Evolutionary conservation across 768 basidiomycete species (phyloP).

Genomic region (Suillus sp.): DNA sequence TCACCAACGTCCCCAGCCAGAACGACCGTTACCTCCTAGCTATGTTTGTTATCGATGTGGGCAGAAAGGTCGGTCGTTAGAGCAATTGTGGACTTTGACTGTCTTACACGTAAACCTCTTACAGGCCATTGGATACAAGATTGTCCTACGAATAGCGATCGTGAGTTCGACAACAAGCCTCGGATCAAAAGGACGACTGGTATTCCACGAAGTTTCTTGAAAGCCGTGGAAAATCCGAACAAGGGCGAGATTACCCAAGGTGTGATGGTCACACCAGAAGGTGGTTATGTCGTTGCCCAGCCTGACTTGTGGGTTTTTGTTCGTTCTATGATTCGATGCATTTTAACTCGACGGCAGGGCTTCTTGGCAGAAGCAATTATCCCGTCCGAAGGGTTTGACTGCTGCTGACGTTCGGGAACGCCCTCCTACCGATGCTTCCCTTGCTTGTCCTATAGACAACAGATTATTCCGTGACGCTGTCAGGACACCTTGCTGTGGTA

Average conservation of each 20-base stretch:
- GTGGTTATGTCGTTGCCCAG: constrained; percentile 95
- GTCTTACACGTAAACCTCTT: constrained; percentile 13
- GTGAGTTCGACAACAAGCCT: constrained; percentile 91
- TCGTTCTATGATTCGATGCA: not conserved
- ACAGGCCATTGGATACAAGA: constrained; percentile 99
- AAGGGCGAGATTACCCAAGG: constrained; percentile 74
- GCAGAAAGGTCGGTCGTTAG: constrained; percentile 77
- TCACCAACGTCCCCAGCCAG: constrained; percentile 56
- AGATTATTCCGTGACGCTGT: constrained; percentile 93
- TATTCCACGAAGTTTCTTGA: constrained; percentile 96
- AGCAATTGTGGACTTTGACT: not conserved
- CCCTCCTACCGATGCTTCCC: constrained; percentile 71
- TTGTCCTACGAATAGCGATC: constrained; percentile 96
- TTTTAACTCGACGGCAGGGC: constrained; percentile 49
- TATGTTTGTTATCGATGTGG: constrained; percentile 99
- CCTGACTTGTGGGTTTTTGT: constrained; percentile 81
- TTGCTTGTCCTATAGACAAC: constrained; percentile 90
- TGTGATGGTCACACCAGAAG: constrained; percentile 98
- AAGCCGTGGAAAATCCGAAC: constrained; percentile 89
- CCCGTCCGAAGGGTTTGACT: constrained; percentile 77
- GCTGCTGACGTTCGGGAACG: constrained; percentile 89
- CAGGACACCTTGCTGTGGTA: constrained; percentile 93
- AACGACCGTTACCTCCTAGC: constrained; percentile 85
- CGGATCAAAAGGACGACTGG: constrained; percentile 98
- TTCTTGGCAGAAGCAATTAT: constrained; percentile 93